Evolutionary conservation across 1,284 basidiomycete genomes (phyloP).

Genomic region (Filobasidium uniguttulatum): DNA sequence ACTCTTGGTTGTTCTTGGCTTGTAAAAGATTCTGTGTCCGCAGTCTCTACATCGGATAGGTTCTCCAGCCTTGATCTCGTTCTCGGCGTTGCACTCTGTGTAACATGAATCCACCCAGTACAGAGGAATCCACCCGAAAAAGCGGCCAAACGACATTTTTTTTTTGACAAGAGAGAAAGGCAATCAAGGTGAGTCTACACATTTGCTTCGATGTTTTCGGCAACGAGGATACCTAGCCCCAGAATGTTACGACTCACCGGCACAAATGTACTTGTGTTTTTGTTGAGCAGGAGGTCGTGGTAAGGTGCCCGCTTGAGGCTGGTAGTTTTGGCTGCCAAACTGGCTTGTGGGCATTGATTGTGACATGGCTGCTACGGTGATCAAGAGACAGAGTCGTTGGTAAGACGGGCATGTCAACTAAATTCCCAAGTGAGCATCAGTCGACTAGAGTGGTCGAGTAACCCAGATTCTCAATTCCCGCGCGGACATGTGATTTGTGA

Average conservation of each 20-base stretch:
- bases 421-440: background rate
- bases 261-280: constrained; percentile 83
- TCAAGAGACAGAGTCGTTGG: background rate
- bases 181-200: background rate
- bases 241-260: constrained; percentile 47
- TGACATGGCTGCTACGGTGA: background rate
- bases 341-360: background rate
- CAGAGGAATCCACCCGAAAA: background rate
- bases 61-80: constrained; percentile 83
- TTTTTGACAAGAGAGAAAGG: background rate
- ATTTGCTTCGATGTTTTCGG: too few species aligned
- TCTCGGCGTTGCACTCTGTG: constrained; percentile 83
- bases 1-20: constrained; percentile 93
- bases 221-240: constrained; percentile 7
- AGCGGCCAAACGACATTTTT: background rate
- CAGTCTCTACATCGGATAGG: constrained; percentile 94
- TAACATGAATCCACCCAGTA: background rate
- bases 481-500: too few species aligned
- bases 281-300: constrained; percentile 13
- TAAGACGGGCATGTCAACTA: background rate
- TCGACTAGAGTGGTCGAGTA: background rate
- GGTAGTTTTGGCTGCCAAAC: background rate
- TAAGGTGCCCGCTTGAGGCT: background rate
- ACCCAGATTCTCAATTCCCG: too few species aligned
- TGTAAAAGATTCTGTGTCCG: constrained; percentile 98